Evolutionary conservation across 371 early-diverging fungal genomes (phyloP), one percentile per base, ranked within the genome.

Genomic region (Mucor velutinosus): DNA sequence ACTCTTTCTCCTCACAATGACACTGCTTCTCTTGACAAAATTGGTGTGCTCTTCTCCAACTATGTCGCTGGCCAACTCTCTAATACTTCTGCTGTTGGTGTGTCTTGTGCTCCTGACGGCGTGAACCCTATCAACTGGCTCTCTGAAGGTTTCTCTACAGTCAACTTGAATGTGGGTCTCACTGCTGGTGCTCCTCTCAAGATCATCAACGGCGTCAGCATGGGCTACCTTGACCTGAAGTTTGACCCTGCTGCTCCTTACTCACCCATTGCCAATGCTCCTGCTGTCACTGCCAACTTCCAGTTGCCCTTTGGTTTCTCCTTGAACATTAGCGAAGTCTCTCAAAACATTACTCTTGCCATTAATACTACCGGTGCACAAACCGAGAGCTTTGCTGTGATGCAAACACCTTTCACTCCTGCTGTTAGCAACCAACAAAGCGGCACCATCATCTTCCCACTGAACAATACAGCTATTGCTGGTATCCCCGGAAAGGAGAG

Each of bases 41-140:
- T 87, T 41, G 79, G 83, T 45, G 57, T 55, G 4, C 76, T 88
- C 12, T 86, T 88, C 78, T 83, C 86, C 12, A 73, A 80, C 30
- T 87, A 86, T 68, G 74, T 88, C 49, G 74, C 77, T 51, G 87
- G 87, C 33, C 63, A 72, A 14, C 64, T 76, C 27, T 82, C 87
- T 7, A 73, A 74, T 21, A 85, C 86, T 12, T 69, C 78, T 30
- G 89, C 87, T 51, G 67, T 66, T 2, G 89, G 89, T 72, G 75
- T 88, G 5, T 83, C 86, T 19, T 81, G 79, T 49, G 75, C 83
- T 43, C 89, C 89, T 25, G 84, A 88, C 69, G 89, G 89, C 37
- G 67, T 72, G 29, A 77, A 87, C 55, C 71, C 83, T 14, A 77
- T 88, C 29, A 59, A 43, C 19, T 88, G 89, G 89, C 78, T 88